Conservation (phyloP, 768 basidiomycete species). For the Kwoniella pini region DNA sequence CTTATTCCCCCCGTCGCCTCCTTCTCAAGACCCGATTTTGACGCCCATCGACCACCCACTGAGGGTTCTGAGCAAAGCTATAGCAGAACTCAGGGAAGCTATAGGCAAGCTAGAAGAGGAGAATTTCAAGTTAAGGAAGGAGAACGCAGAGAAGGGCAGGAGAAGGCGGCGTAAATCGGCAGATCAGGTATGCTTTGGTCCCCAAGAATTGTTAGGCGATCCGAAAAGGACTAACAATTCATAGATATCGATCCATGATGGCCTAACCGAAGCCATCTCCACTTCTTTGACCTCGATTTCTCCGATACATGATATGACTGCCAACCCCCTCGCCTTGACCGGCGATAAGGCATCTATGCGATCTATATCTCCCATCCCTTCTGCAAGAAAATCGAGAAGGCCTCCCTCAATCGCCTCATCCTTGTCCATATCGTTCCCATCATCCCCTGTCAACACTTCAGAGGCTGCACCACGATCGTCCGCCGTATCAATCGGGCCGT, state of each 20-base stretch:
- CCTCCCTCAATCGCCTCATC: constrained; percentile 30
- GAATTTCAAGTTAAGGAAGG: constrained; percentile 31
- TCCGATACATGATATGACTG: constrained; percentile 11
- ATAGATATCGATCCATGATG: constrained; percentile 43
- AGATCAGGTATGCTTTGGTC: constrained; percentile 20
- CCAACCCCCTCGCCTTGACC: neutral
- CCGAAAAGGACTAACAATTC: no score
- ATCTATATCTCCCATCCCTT: constrained; percentile 25
- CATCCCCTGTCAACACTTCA: constrained; percentile 9
- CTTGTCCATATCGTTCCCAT: constrained; percentile 19
- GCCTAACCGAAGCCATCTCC: constrained; percentile 48
- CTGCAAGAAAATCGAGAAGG: constrained; percentile 8
- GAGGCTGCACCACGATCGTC: constrained; percentile 2
- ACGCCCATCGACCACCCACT: constrained; percentile 36
- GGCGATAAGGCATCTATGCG: neutral
- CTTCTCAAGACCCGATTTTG: neutral
- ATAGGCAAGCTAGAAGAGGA: constrained; percentile 31
- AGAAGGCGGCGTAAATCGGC: neutral
- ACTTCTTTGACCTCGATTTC: constrained; percentile 37
- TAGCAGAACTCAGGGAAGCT: constrained; percentile 36
- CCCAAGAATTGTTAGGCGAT: no score
- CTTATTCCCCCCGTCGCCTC: constrained; percentile 44
- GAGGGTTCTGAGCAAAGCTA: constrained; percentile 30
- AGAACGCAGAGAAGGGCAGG: constrained; percentile 11
- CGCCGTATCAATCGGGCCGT: neutral